These are phyloP conservation scores for Zea luxurians DNA, from an alignment of 176 grass and related monocot genomes.

Conservation along the genomic window DNA sequence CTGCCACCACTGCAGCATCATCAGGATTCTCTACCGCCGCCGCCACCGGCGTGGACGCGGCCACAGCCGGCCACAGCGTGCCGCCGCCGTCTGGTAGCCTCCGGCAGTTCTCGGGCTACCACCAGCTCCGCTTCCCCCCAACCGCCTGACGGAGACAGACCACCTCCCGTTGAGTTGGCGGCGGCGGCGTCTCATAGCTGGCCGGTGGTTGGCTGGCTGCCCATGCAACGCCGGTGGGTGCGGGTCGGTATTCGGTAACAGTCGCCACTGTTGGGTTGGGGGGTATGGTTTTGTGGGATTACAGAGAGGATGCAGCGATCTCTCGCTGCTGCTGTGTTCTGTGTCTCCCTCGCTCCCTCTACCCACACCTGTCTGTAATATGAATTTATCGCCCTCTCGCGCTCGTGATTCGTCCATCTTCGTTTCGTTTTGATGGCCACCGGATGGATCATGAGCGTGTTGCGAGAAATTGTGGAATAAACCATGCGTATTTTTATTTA, in stretches of 20 bases:
- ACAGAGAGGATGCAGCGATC: background rate
- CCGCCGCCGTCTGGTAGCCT: background rate
- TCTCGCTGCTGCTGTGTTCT: background rate
- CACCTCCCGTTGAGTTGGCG: background rate
- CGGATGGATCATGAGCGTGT: constrained; percentile 6
- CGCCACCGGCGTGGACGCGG: background rate
- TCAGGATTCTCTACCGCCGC: constrained; percentile 79
- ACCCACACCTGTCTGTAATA: background rate
- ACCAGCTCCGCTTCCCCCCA: constrained; percentile 28
- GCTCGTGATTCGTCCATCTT: background rate
- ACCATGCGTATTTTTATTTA: background rate
- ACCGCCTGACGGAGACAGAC: background rate
- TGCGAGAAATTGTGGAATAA: constrained; percentile 9
- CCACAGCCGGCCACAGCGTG: background rate
- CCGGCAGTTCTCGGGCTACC: constrained; percentile 3
- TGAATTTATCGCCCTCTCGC: background rate
- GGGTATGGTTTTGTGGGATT: background rate
- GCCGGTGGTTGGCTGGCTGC: background rate
- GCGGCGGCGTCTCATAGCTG: background rate
- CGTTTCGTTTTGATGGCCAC: background rate
- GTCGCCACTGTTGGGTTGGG: background rate
- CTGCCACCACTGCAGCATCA: constrained; percentile 87
- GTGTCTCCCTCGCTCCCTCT: background rate
- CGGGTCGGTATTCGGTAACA: background rate
- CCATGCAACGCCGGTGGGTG: background rate